Conservation (phyloP, 23 red algal genomes). For the Gracilaria caudata region DNA sequence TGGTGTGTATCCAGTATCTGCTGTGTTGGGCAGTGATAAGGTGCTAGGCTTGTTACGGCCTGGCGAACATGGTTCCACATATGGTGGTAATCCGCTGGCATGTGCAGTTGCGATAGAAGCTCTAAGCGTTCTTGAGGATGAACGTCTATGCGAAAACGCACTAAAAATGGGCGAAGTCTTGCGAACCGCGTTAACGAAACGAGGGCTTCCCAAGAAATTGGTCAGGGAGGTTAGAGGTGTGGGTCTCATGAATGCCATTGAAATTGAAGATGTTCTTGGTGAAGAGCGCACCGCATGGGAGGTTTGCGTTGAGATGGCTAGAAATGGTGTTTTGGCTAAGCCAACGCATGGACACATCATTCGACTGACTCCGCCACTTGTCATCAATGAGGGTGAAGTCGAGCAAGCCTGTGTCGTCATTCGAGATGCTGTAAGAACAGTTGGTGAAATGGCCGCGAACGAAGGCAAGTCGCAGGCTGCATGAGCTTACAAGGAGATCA, state of each 20-base stretch:
- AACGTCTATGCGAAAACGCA: constrained; percentile 73
- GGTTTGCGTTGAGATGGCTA: constrained; percentile 80
- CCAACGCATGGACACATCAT: constrained; percentile 93
- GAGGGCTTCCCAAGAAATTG: constrained; percentile 17
- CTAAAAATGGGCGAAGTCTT: constrained; percentile 66
- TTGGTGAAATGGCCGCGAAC: constrained; percentile 30
- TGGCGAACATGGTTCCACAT: constrained; percentile 98
- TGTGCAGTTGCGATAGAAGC: constrained; percentile 84
- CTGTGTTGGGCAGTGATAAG: constrained; percentile 83
- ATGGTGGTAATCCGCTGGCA: constrained; percentile 97
- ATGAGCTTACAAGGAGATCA: background rate
- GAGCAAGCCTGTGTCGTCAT: constrained; percentile 67
- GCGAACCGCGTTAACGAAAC: constrained; percentile 48
- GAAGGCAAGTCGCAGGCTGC: constrained; percentile 13
- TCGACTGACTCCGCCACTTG: constrained; percentile 91
- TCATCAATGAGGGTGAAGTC: constrained; percentile 83
- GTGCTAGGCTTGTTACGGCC: constrained; percentile 77
- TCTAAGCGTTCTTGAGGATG: constrained; percentile 87
- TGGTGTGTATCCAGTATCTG: constrained; percentile 93
- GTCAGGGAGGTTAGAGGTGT: constrained; percentile 84
- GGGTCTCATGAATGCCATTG: constrained; percentile 86
- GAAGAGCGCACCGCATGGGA: constrained; percentile 73
- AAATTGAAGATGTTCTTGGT: constrained; percentile 60
- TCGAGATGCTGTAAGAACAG: constrained; percentile 46
- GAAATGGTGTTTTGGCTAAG: constrained; percentile 89